phyloP scores from a whole-genome alignment of 768 basidiomycete genomes.

The Termitomyces heimii region DNA sequence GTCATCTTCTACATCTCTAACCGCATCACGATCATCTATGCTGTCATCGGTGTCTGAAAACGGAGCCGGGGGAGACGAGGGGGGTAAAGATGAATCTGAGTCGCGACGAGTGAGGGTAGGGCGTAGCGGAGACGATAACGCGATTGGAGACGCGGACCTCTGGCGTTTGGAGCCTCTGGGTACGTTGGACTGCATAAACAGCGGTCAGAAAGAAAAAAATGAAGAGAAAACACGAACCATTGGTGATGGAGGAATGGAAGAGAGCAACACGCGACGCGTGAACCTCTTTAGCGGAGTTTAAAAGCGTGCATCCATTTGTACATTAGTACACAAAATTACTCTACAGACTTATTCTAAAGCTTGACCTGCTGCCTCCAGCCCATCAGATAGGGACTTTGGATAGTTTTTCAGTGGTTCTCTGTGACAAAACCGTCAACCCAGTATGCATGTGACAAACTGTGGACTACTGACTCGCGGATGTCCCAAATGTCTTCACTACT shows the following conservation, averaged over 20 bases:
- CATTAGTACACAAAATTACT: neutral
- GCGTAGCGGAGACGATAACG: slow-evolving; percentile 43
- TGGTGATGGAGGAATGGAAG: slow-evolving; percentile 9
- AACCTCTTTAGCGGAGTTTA: slow-evolving; percentile 30
- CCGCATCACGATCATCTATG: slow-evolving; percentile 62
- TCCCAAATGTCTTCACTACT: slow-evolving; percentile 98
- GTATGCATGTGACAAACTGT: neutral
- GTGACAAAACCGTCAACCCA: neutral
- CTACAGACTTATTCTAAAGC: slow-evolving; percentile 4
- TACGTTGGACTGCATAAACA: slow-evolving; percentile 17
- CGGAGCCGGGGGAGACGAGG: slow-evolving; percentile 75
- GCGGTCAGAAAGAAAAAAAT: neutral
- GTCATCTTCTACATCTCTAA: slow-evolving; percentile 58
- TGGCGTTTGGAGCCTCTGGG: slow-evolving; percentile 56
- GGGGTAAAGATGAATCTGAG: slow-evolving; percentile 75
- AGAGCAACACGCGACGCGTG: slow-evolving; percentile 39
- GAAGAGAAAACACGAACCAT: slow-evolving; percentile 25
- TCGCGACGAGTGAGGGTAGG: slow-evolving; percentile 44
- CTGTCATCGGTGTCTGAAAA: slow-evolving; percentile 88
- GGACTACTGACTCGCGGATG: slow-evolving; percentile 59
- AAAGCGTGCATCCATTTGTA: slow-evolving; percentile 25
- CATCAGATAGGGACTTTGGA: slow-evolving; percentile 31
- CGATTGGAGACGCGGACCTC: slow-evolving; percentile 47
- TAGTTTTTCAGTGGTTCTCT: slow-evolving; percentile 49
- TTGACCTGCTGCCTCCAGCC: neutral